phyloP scores from a whole-genome alignment of 306 rosid species.

The Dicorynia guianensis region DNA sequence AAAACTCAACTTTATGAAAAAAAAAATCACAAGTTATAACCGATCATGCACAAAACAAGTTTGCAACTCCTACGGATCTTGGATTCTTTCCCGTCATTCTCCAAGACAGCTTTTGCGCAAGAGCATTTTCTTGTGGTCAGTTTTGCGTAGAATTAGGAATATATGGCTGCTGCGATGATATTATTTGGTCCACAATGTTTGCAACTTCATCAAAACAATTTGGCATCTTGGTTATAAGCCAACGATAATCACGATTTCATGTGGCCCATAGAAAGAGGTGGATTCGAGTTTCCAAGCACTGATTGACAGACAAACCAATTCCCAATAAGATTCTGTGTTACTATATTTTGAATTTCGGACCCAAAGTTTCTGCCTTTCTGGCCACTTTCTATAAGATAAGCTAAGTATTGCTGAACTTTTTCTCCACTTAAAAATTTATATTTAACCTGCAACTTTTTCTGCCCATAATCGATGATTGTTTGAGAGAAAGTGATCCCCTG shows the following conservation, averaged over 20 bases:
- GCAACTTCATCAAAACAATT: too few relatives aligned
- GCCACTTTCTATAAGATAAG: conserved; percentile 41
- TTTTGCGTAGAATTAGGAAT: neutral
- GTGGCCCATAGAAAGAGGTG: neutral
- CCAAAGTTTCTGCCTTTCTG: neutral
- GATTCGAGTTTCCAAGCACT: conserved; percentile 28
- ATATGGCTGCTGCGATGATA: neutral
- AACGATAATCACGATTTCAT: neutral
- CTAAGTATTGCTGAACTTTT: neutral
- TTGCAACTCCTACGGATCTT: neutral
- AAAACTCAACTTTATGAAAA: too few relatives aligned
- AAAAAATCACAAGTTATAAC: too few relatives aligned
- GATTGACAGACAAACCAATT: neutral
- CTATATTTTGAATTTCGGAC: too few relatives aligned
- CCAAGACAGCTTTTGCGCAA: neutral
- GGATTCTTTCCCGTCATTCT: neutral
- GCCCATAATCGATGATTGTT: neutral
- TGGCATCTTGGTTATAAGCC: neutral
- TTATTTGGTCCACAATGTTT: too few relatives aligned
- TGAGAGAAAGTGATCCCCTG: conserved; percentile 23
- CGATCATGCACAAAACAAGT: too few relatives aligned
- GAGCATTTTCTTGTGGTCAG: too few relatives aligned
- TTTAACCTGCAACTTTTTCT: neutral
- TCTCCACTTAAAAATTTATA: conserved; percentile 1
- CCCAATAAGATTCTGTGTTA: too few relatives aligned